Base-by-base conservation (phyloP, 345 rosid species). In the Moringa oleifera region DNA sequence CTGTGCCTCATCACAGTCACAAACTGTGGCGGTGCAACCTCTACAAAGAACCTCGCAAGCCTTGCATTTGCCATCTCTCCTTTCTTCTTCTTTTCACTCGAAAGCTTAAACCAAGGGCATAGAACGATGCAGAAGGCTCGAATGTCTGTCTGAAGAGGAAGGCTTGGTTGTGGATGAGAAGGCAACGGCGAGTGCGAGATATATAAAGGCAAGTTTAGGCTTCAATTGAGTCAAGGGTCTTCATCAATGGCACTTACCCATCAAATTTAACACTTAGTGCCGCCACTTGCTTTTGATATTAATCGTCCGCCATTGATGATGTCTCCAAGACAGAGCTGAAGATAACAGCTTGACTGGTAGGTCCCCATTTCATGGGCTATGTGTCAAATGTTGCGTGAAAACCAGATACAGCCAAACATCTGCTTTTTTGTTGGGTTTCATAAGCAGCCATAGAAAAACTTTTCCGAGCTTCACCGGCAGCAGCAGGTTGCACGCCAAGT, bases 1-100 rank as follows among this genome's bases (percentile, higher is more conserved):
- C 89, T 76, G 28, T 65, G 78, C 78, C 99, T 77, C 76, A 81
- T 77, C 62, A 94, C 95, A 61, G 67, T 80, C 23, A 86, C 76
- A 24, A 82, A 80, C 55, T 83, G 95, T 4, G 96, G 92, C 13
- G 98, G 98, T 3, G 95, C 95, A 71, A 82, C 94, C 81, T 92
- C 97, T 37, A 81, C 79, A 10, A 85, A 65, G 59, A 87, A 85
- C 77, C 86, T 87, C 7, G 90, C 76, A 0, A 84, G 51, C 59
- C 89, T 64, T 3, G 91, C 68, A 67, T 53, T 92, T 13, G 88
- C 91, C 98, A 89, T 89, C 53, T 16, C 68, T 41, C 10, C 55
- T 8, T 2, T 18, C 8, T 28, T 41, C 12, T 11, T 7, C 1
- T 15, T 41, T 41, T 41, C 12, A 11, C 9, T 41, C 12, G 13